Evolutionary conservation across 2,329 filamentous ascomycete genomes (phyloP), one percentile per base, ranked within the genome.

Genomic region (Claviceps sp.): DNA sequence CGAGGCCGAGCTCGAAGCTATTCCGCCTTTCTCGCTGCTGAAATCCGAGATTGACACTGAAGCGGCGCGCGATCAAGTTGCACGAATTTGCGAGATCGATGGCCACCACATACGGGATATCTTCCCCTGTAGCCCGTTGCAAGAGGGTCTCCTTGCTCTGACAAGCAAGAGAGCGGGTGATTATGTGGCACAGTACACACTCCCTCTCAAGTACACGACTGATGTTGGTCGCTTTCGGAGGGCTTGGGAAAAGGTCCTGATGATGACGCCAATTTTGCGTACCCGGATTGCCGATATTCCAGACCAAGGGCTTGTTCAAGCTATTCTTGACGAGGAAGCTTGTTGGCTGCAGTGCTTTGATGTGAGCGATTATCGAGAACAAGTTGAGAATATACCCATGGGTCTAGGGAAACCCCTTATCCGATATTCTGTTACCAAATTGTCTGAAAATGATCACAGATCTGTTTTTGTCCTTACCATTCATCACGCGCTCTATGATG

Each of bases 401-500:
- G 51, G 51, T 2, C 54, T 60, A 5, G 60, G 61, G 7, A 47
- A 50, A 1, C 55, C 56, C n/a, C 42, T 52, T n/a, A 49, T 53
- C 6, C 54, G 56, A 5, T 62, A 50, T 7, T 44, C 50, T 6
- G 29, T 52, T 29, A 44, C 39, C 8, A 38, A 52, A 16, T 6
- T 47, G 14, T 23, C 14, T 37, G 40, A 50, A 36, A n/a, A 48
- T 17, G 11, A 50, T 20, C 38, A 46, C 36, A 5, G 17, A 20
- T 45, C 29, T 26, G 42, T 45, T 43, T 53, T 57, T 22, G 63
- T 75, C 17, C 63, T 26, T 57, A 73, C 71, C 2, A 66, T 74
- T 55, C 74, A 76, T 52, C 74, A 77, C 54, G 69, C 68, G 9
- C 59, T 76, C 0, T 78, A 77, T 52, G 75, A 78, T 49, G 74